Evolutionary conservation across 306 rosid genomes (phyloP).

Genomic region (Luffa acutangula): DNA sequence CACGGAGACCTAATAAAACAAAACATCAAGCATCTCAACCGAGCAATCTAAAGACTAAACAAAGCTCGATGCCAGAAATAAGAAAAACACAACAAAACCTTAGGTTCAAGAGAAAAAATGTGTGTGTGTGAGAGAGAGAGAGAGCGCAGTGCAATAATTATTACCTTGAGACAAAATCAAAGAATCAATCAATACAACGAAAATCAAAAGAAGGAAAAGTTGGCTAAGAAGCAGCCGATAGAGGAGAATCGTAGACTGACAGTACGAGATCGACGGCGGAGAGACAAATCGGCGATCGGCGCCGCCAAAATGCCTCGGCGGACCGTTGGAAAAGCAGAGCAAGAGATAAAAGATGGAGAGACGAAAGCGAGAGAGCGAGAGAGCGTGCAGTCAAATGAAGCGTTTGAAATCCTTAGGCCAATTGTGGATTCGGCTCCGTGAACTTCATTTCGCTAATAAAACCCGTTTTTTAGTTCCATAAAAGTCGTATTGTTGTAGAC

Average conservation of each 20-base stretch:
- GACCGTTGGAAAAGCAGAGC: slow-evolving; percentile 49
- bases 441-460: background rate
- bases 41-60: background rate
- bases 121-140: slow-evolving; percentile 1
- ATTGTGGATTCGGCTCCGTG: background rate
- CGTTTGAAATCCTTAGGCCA: slow-evolving; percentile 31
- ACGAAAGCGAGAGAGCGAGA: background rate
- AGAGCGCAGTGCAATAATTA: background rate
- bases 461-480: slow-evolving; percentile 5
- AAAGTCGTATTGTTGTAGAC: background rate
- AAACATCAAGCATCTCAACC: background rate
- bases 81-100: background rate
- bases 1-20: background rate
- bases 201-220: slow-evolving; percentile 10
- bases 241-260: background rate
- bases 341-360: slow-evolving; percentile 5
- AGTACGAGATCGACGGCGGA: slow-evolving; percentile 25
- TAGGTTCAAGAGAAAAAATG: background rate
- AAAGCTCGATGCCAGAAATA: background rate
- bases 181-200: background rate
- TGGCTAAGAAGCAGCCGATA: background rate
- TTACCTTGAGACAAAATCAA: slow-evolving; percentile 5
- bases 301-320: slow-evolving; percentile 27
- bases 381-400: slow-evolving; percentile 12
- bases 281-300: slow-evolving; percentile 3